A percentile compares a stretch with the other conserved stretches of the same genome.
Evolutionary conservation across 371 early-diverging fungal genomes (phyloP).

Genomic region (Lichtheimia corymbifera): DNA sequence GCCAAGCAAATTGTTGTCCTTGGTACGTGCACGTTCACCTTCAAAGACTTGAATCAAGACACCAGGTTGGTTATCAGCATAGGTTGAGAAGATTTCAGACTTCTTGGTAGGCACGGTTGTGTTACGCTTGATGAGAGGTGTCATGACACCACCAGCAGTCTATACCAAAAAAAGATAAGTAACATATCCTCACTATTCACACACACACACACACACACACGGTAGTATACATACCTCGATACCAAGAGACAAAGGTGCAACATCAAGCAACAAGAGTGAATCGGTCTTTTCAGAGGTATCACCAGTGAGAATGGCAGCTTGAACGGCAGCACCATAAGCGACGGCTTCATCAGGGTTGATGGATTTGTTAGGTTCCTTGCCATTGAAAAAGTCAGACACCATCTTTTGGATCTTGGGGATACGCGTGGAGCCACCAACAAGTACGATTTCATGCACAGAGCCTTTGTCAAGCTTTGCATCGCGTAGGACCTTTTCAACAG

Average conservation of each 20-base stretch:
- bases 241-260: conserved; percentile 89
- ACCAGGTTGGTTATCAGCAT: conserved; percentile 97
- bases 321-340: conserved; percentile 99
- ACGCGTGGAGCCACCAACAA: conserved; percentile 99
- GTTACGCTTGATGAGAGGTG: conserved; percentile 95
- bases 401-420: conserved; percentile 99
- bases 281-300: conserved; percentile 90
- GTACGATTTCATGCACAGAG: conserved; percentile 91
- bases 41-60: conserved; percentile 98
- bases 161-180: conserved; percentile 44
- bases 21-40: conserved; percentile 96
- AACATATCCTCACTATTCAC: too few species aligned
- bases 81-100: conserved; percentile 98
- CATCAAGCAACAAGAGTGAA: conserved; percentile 89
- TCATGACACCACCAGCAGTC: conserved; percentile 98
- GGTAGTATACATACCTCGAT: conserved; percentile 86
- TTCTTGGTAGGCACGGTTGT: conserved; percentile 97
- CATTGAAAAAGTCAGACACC: conserved; percentile 97
- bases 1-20: conserved; percentile 96
- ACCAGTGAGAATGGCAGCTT: conserved; percentile 93
- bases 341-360: conserved; percentile 99
- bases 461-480: conserved; percentile 93
- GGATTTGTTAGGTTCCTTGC: conserved; percentile 95
- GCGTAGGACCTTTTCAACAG: conserved; percentile 94
- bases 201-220: conserved; percentile 19